Percentiles rank a stretch among this genome's conserved stretches.
phyloP scores from a whole-genome alignment of 208 protist species.

The Crithidia bombi region DNA sequence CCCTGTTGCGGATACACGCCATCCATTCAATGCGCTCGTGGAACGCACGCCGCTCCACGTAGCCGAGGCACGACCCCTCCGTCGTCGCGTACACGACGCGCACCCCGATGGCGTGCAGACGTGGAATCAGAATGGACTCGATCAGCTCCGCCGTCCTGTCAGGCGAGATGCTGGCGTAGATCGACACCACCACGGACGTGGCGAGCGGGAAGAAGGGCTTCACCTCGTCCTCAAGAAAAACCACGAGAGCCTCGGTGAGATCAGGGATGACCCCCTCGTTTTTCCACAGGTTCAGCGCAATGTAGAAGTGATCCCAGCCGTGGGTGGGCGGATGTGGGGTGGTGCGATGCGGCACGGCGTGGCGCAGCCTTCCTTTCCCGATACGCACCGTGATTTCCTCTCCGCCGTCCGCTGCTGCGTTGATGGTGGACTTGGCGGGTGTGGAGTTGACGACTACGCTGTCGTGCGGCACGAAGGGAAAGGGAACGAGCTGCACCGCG shows the following conservation, averaged over 20 bases:
- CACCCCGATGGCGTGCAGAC: conserved; percentile 51
- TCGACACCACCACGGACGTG: conserved; percentile 65
- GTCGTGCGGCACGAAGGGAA: conserved; percentile 13
- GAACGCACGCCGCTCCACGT: conserved; percentile 40
- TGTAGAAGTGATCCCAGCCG: conserved; percentile 76
- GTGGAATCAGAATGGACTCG: conserved; percentile 49
- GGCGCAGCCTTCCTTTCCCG: conserved; percentile 32
- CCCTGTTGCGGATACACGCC: conserved; percentile 82
- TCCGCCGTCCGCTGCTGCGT: background rate
- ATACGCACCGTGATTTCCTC: conserved; percentile 8
- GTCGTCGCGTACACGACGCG: conserved; percentile 53
- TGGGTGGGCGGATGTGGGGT: conserved; percentile 35
- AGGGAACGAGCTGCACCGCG: conserved; percentile 29
- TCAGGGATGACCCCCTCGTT: conserved; percentile 67
- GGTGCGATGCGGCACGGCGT: conserved; percentile 32
- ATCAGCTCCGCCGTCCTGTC: conserved; percentile 51
- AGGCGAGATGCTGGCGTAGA: conserved; percentile 62
- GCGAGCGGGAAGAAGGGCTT: conserved; percentile 50
- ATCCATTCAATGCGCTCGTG: conserved; percentile 84
- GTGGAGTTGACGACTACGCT: background rate
- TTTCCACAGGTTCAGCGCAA: conserved; percentile 77
- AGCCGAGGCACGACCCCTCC: conserved; percentile 51
- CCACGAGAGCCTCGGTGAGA: conserved; percentile 64
- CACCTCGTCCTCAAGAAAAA: conserved; percentile 74
- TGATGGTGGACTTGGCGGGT: background rate